Evolutionary conservation across 208 protist species (phyloP), one percentile per base, ranked within the genome.

Genomic region (Acanthamoeba triangularis): DNA sequence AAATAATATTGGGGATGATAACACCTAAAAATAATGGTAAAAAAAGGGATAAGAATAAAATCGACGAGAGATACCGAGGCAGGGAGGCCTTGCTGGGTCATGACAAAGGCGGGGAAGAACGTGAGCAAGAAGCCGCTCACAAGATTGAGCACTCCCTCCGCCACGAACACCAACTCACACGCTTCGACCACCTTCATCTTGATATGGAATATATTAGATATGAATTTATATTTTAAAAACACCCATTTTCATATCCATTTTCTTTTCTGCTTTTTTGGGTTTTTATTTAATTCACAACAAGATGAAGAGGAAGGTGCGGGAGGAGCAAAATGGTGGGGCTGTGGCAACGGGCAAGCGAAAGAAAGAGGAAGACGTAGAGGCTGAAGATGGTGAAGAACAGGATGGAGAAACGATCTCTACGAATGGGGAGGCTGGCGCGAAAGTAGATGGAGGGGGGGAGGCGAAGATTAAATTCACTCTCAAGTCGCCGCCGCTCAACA

Each of bases 281-380:
- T 33, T 25, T 7, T 0, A 25, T 30, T 11, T 69, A 2, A 63
- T n/a, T 6, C 3, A n/a, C n/a, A n/a, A 23, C 4, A 74, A 74
- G 56, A 92, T 76, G 85, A 92, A 92, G 85, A 72, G 63, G 85
- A 92, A 92, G 85, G 41, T 2, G 85, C 72, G 33, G 80, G 54
- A 63, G 80, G 54, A 90, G 78, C 20, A 74, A 28, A 30, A 30
- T 41, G 7, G 16, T 5, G 44, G n/a, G 25, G 8, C 76, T 84
- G 76, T n/a, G n/a, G 44, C 41, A 23, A 23, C 41, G n/a, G 25
- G 16, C n/a, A 56, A 61, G 49, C 41, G 30, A 54, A 56, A 87
- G 78, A 87, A 52, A 18, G 47, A 90, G 65, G n/a, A 65, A 5
- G 82, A 35, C 7, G 30, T 65, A 7, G 80, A 61, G n/a, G 28